Evolutionary conservation across 2,329 filamentous ascomycete species (phyloP), one percentile per base, ranked within the genome.

Genomic region (Juglanconis oblonga): DNA sequence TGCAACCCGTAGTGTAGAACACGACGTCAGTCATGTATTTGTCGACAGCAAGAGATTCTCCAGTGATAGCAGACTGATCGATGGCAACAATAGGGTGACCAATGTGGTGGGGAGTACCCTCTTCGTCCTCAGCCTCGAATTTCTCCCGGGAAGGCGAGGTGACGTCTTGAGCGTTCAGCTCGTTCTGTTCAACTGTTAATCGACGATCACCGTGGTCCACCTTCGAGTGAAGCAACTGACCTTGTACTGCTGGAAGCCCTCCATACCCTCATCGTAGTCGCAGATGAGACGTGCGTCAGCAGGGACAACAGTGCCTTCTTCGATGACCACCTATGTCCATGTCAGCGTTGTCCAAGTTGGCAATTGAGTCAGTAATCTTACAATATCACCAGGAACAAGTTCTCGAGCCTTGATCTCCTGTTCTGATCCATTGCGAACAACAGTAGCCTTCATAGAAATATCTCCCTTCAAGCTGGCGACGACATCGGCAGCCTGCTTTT

Each of bases 1-100:
- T 92, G 81, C 89, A 91, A 69, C 89, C 88, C 65, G 89, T 91
- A 64, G 89, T 91, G 80, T 91, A 91, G 82, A 90, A 91, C 71
- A 88, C 81, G 64, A 82, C 79, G 70, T 91, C 89, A 64, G 87
- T 87, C 85, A 92, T 89, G 79, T 89, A 90, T 77, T 89, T 89
- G 76, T 89, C 87, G 64, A 91, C 89, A 66, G 89, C 89, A 66
- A 91, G 85, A 63, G 89, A 92, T 76, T 91, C 89, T 77, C 89
- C 89, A 68, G 89, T 91, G 76, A 92, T 91, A 75, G 89, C 88
- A 44, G 88, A 91, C 78, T 91, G 88, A 79, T 92, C 89, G 68
- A 86, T 85, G 65, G 89, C 88, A 70, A 91, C 78, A 67, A 91
- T 82, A 64, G 86, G 80, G 69, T 86, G 83, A 66, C 88, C 88